Base-by-base conservation (phyloP, 2,329 filamentous ascomycete species). In the Trichoderma sp. region DNA sequence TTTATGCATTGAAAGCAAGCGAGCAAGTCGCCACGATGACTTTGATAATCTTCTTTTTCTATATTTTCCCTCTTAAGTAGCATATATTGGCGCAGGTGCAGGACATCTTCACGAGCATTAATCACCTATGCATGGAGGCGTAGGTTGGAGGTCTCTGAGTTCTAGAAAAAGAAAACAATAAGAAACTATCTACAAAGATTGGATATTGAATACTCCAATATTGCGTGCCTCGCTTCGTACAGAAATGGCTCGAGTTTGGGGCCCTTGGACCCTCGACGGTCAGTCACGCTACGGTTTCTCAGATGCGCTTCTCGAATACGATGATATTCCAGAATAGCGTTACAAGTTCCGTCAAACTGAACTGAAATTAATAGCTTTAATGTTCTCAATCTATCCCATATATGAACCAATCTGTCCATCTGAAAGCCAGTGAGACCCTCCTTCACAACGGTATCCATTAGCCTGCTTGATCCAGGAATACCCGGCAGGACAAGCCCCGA, bases 371-470 rank as follows among this genome's bases (percentile, higher is more conserved):
- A 53, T 29, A 29, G 21, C 27, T 29, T 7, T 29, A 24, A 16
- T 10, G 16, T 24, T 61, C 7, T 47, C 58, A 47, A 60, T 47
- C 35, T 66, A 66, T 5, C 4, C 4, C 29, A 47, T 19, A 21
- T 31, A 21, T 5, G 8, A 62, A 14, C 31, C 27, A 52, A 70
- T 31, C 14, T 58, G 21, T 43, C n/a, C 69, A 27, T 76, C 56
- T 0, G 75, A 7, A 29, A 78, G 33, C 70, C 68, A 91, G 78
- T 92, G 90, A 2, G 74, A 75, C 0, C 90, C 90, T 0, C 85
- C 90, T 0, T 83, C 83, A 78, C 91, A 92, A 5, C 88, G 77
- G 76, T 88, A 93, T 0, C 90, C 90, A 1, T 73, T 75, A 1
- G 2, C 52, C 73, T 89, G 84, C 72, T 86, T 87, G 31, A 91